Conservation (phyloP, 192 early-diverging fungal species). For the Chytriomyces hyalinus region DNA sequence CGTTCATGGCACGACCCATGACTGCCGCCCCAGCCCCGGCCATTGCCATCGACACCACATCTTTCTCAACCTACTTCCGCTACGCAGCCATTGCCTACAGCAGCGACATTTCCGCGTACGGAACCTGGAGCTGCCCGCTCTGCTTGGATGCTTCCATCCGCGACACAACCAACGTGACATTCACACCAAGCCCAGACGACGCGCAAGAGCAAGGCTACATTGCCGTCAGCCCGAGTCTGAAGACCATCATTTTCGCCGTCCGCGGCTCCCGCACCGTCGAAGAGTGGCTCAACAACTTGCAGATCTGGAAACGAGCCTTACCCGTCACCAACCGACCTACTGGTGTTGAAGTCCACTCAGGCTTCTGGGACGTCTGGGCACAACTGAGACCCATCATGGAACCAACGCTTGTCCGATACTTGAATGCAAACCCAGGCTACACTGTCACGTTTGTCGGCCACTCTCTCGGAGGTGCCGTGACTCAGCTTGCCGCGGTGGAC, state of each 20-base stretch:
- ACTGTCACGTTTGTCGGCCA: slow-evolving; percentile 37
- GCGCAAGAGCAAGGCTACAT: slow-evolving; percentile 29
- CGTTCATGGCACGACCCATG: no score
- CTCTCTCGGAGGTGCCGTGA: slow-evolving; percentile 40
- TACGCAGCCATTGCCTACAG: slow-evolving; percentile 3
- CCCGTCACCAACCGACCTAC: background rate
- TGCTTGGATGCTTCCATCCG: background rate
- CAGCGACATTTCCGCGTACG: background rate
- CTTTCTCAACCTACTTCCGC: background rate
- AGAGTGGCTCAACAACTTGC: slow-evolving; percentile 25
- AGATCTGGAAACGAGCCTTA: background rate
- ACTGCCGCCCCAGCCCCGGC: no score
- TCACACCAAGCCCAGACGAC: background rate
- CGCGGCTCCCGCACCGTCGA: slow-evolving; percentile 36
- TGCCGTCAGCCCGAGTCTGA: slow-evolving; percentile 27
- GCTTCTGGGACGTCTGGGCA: slow-evolving; percentile 33
- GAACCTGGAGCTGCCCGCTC: background rate
- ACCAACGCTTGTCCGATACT: background rate
- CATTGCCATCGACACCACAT: no score
- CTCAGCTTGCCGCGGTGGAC: slow-evolving; percentile 38
- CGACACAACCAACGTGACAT: background rate
- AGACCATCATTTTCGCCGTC: slow-evolving; percentile 44
- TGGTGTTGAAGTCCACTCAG: slow-evolving; percentile 35
- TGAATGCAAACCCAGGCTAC: slow-evolving; percentile 13
- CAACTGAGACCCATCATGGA: background rate